These are phyloP conservation scores for Leptographium galeiforme DNA, from an alignment of 2,329 filamentous ascomycete species.

Conservation along the genomic window DNA sequence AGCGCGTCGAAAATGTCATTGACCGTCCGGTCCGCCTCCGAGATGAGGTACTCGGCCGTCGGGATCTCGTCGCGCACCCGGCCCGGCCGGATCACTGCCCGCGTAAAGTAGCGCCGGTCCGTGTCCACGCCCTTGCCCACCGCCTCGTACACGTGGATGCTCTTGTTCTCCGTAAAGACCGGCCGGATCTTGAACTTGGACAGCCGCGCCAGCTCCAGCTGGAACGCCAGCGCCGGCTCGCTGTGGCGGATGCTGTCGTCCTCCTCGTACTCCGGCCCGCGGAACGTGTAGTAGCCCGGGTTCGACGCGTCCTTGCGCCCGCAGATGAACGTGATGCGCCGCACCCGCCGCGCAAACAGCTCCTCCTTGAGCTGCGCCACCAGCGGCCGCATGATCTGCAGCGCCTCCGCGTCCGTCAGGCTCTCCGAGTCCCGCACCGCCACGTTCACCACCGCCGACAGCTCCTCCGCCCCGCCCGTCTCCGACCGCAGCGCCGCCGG, in stretches of 20 bases:
- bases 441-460: conserved; percentile 85
- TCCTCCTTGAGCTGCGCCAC: conserved; percentile 75
- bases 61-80: conserved; percentile 94
- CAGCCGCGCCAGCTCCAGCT: conserved; percentile 86
- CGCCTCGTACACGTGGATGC: conserved; percentile 97
- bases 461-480: conserved; percentile 51
- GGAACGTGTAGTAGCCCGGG: conserved; percentile 96
- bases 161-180: conserved; percentile 97
- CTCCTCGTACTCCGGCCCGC: conserved; percentile 77
- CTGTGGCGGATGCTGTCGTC: conserved; percentile 94
- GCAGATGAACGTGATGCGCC: conserved; percentile 90
- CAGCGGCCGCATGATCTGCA: conserved; percentile 60
- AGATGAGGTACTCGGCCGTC: conserved; percentile 96
- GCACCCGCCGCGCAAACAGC: conserved; percentile 65
- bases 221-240: conserved; percentile 93
- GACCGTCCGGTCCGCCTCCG: conserved; percentile 90
- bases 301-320: conserved; percentile 89
- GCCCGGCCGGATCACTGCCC: conserved; percentile 86
- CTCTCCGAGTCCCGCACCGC: conserved; percentile 82
- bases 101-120: conserved; percentile 97
- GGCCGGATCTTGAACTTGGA: conserved; percentile 97
- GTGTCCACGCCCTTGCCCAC: conserved; percentile 88
- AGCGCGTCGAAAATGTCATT: conserved; percentile 95
- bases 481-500: conserved; percentile 40
- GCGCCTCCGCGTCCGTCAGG: conserved; percentile 66